Base-by-base conservation (phyloP, 768 basidiomycete species). In the Naganishia vishniacii region DNA sequence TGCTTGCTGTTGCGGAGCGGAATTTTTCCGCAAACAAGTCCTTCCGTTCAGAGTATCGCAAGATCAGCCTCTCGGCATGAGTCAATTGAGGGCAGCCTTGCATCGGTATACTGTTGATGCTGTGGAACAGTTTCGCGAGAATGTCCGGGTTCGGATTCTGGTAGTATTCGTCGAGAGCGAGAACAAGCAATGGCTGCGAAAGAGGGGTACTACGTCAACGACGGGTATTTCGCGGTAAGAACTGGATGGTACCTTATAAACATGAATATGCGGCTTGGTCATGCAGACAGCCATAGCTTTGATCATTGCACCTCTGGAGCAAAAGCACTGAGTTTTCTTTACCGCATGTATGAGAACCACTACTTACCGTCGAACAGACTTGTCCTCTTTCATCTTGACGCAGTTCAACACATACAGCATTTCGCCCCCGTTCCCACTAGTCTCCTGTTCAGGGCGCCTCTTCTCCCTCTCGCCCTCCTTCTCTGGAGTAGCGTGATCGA, bases 161-260 rank as follows among this genome's bases (percentile, higher is more conserved):
- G 76, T 93, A 91, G 79, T 97, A 99, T 77, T 97, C 91, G 73
- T 97, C 91, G 48, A 99, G 82, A 4, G 94, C 93, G 72, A 98
- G 86, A 1, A 95, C 80, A 11, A 99, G 84, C 56, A 97, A 84
- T 16, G 93, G 93, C 92, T 95, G 71, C 37, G 61, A 59, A n/a
- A 11, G 37, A 23, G 46, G 29, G 23, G 29, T 18, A 56, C 18
- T 23, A 58, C 41, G 42, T n/a, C 25, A 11, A n/a, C 4, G 25
- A 16, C n/a, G 26, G 61, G 45, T 5, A 53, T 15, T 40, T 46
- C 51, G 37, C 18, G n/a, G n/a, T n/a, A n/a, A n/a, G n/a, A n/a
- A n/a, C n/a, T n/a, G n/a, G n/a, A n/a, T n/a, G n/a, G n/a, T 62
- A 87, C 91, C 83, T 94, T 92, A 83, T 91, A 95, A 69, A 95